Base-by-base conservation (phyloP, 1,284 basidiomycete species). In the Ceratobasidium sp. region DNA sequence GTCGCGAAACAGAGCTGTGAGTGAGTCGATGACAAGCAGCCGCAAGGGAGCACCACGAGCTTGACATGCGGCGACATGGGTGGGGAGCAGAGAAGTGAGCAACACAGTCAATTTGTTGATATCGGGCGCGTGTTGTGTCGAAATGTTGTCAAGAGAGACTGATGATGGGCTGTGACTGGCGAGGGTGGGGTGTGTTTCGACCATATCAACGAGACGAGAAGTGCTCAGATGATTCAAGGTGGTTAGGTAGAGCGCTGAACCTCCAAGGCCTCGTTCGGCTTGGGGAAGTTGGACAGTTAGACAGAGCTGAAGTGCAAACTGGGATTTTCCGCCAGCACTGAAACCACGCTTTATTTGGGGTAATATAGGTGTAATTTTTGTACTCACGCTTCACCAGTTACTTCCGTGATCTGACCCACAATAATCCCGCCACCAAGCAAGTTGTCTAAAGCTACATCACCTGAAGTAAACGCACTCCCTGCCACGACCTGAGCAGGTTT, bases 271-370 rank as follows among this genome's bases (percentile, higher is more conserved):
- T 13, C 86, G 88, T 2, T 83, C 82, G 49, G 80, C 80, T 74
- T 19, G 79, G 51, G 91, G 88, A 0, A 93, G 84, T 80, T 96
- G 94, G 0, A 92, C 90, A 22, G 87, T 84, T 29, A 96, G 83
- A 3, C 92, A 89, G 4, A 94, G 84, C 77, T 94, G 92, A 19
- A 96, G 84, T 0, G 91, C 91, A 2, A 96, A 82, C 78, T 96
- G 94, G 0, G 93, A 94, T 82, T 97, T 97, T 39, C 95, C 95
- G 29, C 94, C 89, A 29, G 93, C 90, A 81, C 94, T 96, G 78
- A 19, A 61, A 37, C 54, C 39, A 39, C 16, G 48, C 16, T 63
- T 43, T 48, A 56, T 63, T 74, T 46, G 63, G 74, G 64, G 24
- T 19, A 22, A 24, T 9, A 34, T n/a, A 24, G 64, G 19, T 11